Base-by-base conservation (phyloP, 108 stramenopile genomes). In the Stephanodiscus minutulus region DNA sequence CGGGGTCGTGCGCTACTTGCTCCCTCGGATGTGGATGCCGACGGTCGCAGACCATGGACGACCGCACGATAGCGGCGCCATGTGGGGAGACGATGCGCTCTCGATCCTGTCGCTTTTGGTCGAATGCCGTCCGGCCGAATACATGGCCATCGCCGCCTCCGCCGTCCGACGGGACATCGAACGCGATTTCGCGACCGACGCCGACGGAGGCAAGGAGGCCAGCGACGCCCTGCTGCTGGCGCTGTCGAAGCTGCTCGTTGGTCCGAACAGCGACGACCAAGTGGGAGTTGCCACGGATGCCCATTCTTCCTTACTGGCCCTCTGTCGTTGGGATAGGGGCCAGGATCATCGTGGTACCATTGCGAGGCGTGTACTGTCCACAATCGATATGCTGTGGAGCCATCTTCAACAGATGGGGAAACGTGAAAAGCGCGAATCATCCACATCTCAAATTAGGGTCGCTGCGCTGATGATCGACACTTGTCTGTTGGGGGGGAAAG, bases 401-500 rank as follows among this genome's bases (percentile, higher is more conserved):
- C 64, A 70, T 43, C 61, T 77, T 36, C 76, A 59, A 29, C 49
- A 52, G 64, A 48, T 69, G 22, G 61, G 41, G 2, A 58, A 55
- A 28, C 41, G 27, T 27, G 39, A 68, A 46, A n/a, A 52, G 49
- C 69, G 69, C 11, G 54, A 65, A 60, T 70, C 44, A 7, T 70
- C 64, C 15, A 60, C 69, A 0, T 53, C 61, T 13, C 55, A 70
- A 49, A 77, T 77, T 1, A 52, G 76, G 27, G 70, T 77, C 52
- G 69, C 64, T 11, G 47, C 76, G 28, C 57, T 77, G 36, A 61
- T 77, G 76, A 77, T 77, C 66, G 69, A 77, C 57, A 37, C 70
- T 60, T 64, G 57, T 66, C 57, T 77, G 17, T 53, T 77, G 68
- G 76, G 76, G 11, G 69, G 61, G n/a, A 33, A 65, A 50, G 69